phyloP scores from a whole-genome alignment of 805 yeast species.

The Wickerhamiella siamensis region DNA sequence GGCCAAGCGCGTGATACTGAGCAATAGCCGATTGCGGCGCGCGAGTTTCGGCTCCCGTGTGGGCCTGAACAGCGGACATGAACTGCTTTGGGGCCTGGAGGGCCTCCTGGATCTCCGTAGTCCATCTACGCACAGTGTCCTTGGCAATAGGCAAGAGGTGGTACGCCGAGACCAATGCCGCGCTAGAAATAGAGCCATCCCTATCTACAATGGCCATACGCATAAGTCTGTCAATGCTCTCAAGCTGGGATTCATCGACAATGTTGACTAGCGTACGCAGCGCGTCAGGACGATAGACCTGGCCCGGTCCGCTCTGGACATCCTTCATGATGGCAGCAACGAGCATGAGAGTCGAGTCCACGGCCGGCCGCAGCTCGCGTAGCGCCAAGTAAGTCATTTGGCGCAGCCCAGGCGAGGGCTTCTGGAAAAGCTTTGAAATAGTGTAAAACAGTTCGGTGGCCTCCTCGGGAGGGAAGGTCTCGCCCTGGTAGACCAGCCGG shows the following conservation, averaged over 20 bases:
- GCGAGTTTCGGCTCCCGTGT: slow-evolving; percentile 27
- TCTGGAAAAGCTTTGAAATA: slow-evolving; percentile 87
- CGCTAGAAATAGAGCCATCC: slow-evolving; percentile 76
- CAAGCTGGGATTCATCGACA: slow-evolving; percentile 71
- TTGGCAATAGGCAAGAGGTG: slow-evolving; percentile 79
- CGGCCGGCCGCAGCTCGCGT: slow-evolving; percentile 71
- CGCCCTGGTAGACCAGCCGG: slow-evolving; percentile 74
- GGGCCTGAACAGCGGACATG: slow-evolving; percentile 14
- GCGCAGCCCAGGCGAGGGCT: slow-evolving; percentile 70
- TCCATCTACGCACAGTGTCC: slow-evolving; percentile 85
- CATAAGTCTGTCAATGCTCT: slow-evolving; percentile 82
- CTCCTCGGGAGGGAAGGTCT: slow-evolving; percentile 72
- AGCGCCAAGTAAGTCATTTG: slow-evolving; percentile 89
- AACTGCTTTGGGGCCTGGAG: slow-evolving; percentile 42
- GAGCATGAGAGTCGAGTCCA: slow-evolving; percentile 92
- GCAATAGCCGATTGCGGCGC: slow-evolving; percentile 67
- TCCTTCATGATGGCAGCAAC: slow-evolving; percentile 97
- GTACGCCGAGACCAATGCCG: slow-evolving; percentile 87
- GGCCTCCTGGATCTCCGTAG: slow-evolving; percentile 90
- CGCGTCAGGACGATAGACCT: slow-evolving; percentile 83
- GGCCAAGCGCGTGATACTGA: slow-evolving; percentile 91
- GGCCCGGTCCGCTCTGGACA: slow-evolving; percentile 69
- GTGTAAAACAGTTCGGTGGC: slow-evolving; percentile 88
- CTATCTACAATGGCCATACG: slow-evolving; percentile 85
- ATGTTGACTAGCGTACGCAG: slow-evolving; percentile 83